Evolutionary conservation across 257 asterid species (phyloP).

Genomic region (Oldenlandia corymbosa): DNA sequence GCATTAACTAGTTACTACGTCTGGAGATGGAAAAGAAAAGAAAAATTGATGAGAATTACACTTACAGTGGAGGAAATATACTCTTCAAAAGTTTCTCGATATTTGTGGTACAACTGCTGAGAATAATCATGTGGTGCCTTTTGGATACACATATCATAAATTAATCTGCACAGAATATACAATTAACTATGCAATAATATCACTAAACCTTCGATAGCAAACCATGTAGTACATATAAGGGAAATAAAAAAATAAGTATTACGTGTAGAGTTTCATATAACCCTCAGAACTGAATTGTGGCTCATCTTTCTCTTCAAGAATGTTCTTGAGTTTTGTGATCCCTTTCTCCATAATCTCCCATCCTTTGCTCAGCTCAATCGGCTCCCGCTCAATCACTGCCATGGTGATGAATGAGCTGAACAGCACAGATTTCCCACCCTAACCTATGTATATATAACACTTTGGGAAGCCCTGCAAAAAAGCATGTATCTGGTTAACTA

Average conservation of each 20-base stretch:
- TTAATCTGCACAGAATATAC: slow-evolving; percentile 50
- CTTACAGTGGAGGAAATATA: slow-evolving; percentile 76
- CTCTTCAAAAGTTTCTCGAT: slow-evolving; percentile 75
- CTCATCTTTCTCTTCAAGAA: slow-evolving; percentile 84
- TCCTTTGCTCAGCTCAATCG: slow-evolving; percentile 81
- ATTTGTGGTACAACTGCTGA: slow-evolving; percentile 87
- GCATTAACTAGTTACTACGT: background rate
- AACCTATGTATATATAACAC: no score
- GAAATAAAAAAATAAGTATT: slow-evolving; percentile 24
- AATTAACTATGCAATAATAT: slow-evolving; percentile 8
- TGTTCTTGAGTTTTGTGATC: slow-evolving; percentile 72
- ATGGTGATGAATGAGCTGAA: slow-evolving; percentile 32
- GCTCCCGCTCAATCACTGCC: slow-evolving; percentile 64
- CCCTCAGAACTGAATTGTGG: slow-evolving; percentile 91
- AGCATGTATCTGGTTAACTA: no score
- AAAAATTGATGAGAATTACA: background rate
- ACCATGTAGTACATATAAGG: background rate
- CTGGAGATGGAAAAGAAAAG: background rate
- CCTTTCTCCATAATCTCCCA: slow-evolving; percentile 93
- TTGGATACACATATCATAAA: slow-evolving; percentile 97
- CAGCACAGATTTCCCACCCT: slow-evolving; percentile 18
- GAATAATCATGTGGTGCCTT: slow-evolving; percentile 97
- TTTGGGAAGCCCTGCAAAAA: no score
- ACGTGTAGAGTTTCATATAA: slow-evolving; percentile 94
- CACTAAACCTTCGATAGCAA: background rate